Evolutionary conservation across 2,329 filamentous ascomycete species (phyloP).

Genomic region (Aspergillus phoenicis): DNA sequence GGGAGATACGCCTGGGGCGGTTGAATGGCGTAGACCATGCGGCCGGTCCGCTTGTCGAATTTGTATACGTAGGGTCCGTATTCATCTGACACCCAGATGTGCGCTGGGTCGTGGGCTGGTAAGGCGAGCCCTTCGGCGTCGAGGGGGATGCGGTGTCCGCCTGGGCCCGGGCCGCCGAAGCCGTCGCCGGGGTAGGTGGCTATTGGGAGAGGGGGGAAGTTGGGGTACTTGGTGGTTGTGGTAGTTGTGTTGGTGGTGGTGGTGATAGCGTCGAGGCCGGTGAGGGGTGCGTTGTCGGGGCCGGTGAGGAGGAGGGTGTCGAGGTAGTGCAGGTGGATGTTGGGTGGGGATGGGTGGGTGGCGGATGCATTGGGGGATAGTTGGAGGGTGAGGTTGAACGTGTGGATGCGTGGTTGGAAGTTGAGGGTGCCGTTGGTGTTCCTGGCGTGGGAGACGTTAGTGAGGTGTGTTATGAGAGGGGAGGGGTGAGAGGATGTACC

Average conservation of each 20-base stretch:
- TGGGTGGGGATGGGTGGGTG: conserved; percentile 58
- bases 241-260: conserved; percentile 20
- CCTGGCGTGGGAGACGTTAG: conserved; percentile 6
- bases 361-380: conserved; percentile 56
- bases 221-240: conserved; percentile 57
- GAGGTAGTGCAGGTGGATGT: conserved; percentile 64
- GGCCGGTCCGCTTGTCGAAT: conserved; percentile 57
- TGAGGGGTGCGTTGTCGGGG: conserved; percentile 63
- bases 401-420: conserved; percentile 69
- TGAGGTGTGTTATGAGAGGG: not conserved
- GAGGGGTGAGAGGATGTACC: conserved; percentile 43
- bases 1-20: conserved; percentile 68
- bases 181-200: conserved; percentile 68
- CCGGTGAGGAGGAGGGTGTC: conserved; percentile 67
- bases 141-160: conserved; percentile 61
- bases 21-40: conserved; percentile 64
- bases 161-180: conserved; percentile 63
- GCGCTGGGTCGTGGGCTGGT: conserved; percentile 52
- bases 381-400: conserved; percentile 63
- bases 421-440: conserved; percentile 20
- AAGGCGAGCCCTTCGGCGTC: conserved; percentile 70
- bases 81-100: conserved; percentile 72
- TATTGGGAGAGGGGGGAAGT: conserved; percentile 64
- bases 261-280: conserved; percentile 64
- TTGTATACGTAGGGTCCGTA: conserved; percentile 72